Conservation (phyloP, 345 rosid species). For the Dipteronia sinensis region DNA sequence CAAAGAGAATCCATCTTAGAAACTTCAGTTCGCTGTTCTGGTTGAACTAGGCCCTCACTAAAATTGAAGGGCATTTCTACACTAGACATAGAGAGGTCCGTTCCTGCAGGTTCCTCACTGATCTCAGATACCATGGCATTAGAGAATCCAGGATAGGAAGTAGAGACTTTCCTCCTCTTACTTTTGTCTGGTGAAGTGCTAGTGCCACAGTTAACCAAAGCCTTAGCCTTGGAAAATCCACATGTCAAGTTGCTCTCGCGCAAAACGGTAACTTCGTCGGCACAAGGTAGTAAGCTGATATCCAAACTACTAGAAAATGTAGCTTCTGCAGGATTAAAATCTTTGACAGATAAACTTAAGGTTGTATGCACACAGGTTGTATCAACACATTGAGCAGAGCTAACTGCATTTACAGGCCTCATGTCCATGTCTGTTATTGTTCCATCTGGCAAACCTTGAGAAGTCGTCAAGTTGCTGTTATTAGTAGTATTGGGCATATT, state of each 20-base stretch:
- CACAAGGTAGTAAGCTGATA: slow-evolving; percentile 25
- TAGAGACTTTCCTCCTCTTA: slow-evolving; percentile 36
- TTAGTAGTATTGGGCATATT: slow-evolving; percentile 23
- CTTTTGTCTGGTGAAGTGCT: slow-evolving; percentile 30
- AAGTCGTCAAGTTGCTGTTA: slow-evolving; percentile 21
- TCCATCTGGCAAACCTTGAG: slow-evolving; percentile 40
- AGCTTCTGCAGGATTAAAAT: slow-evolving; percentile 32
- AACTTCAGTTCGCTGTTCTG: slow-evolving; percentile 25
- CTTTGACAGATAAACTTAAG: slow-evolving; percentile 40
- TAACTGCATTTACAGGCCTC: slow-evolving; percentile 35
- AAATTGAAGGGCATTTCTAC: slow-evolving; percentile 27
- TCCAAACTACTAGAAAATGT: slow-evolving; percentile 21
- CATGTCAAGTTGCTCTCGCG: slow-evolving; percentile 26
- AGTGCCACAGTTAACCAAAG: slow-evolving; percentile 28
- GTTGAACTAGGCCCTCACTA: slow-evolving; percentile 22
- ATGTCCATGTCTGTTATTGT: slow-evolving; percentile 22
- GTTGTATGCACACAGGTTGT: slow-evolving; percentile 36
- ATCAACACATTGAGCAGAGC: slow-evolving; percentile 35
- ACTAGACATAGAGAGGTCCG: slow-evolving; percentile 27
- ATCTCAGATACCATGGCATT: slow-evolving; percentile 25
- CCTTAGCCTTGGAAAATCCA: slow-evolving; percentile 29
- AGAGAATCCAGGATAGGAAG: slow-evolving; percentile 33
- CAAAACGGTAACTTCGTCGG: slow-evolving; percentile 24
- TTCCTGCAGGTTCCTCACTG: slow-evolving; percentile 30
- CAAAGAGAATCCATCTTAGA: slow-evolving; percentile 26